phyloP scores from a whole-genome alignment of 129 eudicot genomes.

The Pulicaria dysenterica region DNA sequence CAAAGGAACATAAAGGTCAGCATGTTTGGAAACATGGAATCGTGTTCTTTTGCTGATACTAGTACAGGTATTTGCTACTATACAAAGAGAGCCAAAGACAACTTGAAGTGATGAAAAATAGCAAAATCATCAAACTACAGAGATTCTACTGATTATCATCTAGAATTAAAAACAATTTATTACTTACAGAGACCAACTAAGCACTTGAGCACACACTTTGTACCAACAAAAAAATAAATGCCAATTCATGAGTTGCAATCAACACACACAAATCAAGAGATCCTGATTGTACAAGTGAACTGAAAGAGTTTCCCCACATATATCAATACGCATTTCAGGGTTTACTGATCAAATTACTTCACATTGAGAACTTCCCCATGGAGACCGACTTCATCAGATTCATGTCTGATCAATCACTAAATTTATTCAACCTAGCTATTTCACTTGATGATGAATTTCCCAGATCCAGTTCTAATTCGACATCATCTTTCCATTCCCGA shows the following conservation, averaged over 20 bases:
- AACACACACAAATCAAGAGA: too few relatives aligned
- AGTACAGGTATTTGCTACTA: not conserved
- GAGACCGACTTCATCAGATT: not conserved
- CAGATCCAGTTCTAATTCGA: not conserved
- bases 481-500: conserved; percentile 14
- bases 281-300: too few relatives aligned
- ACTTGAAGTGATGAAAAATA: not conserved
- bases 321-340: not conserved
- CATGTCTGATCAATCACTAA: not conserved
- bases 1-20: not conserved
- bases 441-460: too few relatives aligned
- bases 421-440: not conserved
- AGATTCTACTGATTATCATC: not conserved
- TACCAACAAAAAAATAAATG: not conserved
- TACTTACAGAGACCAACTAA: conserved; percentile 14
- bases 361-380: not conserved
- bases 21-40: not conserved
- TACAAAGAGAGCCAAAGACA: not conserved
- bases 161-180: not conserved
- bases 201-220: conserved; percentile 1
- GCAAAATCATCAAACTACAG: not conserved
- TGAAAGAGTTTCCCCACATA: too few relatives aligned
- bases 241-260: not conserved
- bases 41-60: not conserved
- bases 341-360: not conserved